A percentile compares a stretch with the other conserved stretches of the same genome.
Conservation (phyloP, 1,284 basidiomycete genomes). For the Malassezia pachydermatis region DNA sequence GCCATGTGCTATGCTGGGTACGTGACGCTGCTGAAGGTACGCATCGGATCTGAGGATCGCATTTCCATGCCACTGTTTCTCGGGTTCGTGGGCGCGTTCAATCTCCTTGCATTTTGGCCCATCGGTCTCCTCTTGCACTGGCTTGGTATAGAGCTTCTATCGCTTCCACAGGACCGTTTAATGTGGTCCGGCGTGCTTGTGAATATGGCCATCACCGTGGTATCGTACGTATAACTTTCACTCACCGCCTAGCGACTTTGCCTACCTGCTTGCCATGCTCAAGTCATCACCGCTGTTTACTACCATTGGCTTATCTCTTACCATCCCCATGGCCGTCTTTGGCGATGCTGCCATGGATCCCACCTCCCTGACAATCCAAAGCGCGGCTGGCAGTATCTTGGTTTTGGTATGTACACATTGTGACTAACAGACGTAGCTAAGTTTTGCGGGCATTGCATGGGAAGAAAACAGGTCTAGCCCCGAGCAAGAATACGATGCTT, state of each 20-base stretch:
- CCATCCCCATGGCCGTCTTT: conserved; percentile 75
- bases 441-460: conserved; percentile 16
- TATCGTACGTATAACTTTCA: conserved; percentile 50
- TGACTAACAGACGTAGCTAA: neutral
- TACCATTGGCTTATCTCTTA: conserved; percentile 86
- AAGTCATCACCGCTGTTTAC: conserved; percentile 81
- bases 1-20: conserved; percentile 70
- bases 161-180: conserved; percentile 58
- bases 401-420: conserved; percentile 25
- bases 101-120: conserved; percentile 70
- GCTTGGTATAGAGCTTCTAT: conserved; percentile 64
- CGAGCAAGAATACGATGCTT: neutral
- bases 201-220: conserved; percentile 61
- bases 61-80: conserved; percentile 52
- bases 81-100: conserved; percentile 68
- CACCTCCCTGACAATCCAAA: conserved; percentile 28
- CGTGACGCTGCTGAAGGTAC: conserved; percentile 71
- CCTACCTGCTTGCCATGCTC: conserved; percentile 63
- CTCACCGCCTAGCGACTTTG: conserved; percentile 18
- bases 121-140: conserved; percentile 70
- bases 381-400: conserved; percentile 25
- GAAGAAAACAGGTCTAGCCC: conserved; percentile 11
- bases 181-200: conserved; percentile 61
- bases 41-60: conserved; percentile 51
- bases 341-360: conserved; percentile 63